Percentiles rank a stretch among this genome's conserved stretches.
These are phyloP conservation scores for Aureobasidium sp. DNA, from an alignment of 2,329 filamentous ascomycete species.

Conservation along the genomic window DNA sequence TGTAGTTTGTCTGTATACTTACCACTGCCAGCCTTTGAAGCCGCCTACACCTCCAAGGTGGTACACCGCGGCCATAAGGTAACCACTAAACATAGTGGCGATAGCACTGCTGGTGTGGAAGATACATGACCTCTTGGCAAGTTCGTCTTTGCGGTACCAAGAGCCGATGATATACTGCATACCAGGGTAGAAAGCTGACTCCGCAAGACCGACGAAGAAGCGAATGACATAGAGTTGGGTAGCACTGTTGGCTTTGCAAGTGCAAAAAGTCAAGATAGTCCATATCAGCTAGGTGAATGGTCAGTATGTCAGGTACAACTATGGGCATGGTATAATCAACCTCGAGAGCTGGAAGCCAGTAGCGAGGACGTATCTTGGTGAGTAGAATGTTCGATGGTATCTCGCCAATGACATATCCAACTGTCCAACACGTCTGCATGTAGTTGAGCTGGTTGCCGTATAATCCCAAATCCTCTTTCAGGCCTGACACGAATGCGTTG, in stretches of 20 bases:
- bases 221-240: constrained; percentile 41
- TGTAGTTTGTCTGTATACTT: background rate
- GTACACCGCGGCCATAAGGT: constrained; percentile 21
- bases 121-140: constrained; percentile 47
- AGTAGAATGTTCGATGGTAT: constrained; percentile 41
- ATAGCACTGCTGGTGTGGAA: constrained; percentile 44
- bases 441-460: constrained; percentile 51
- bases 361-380: background rate
- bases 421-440: constrained; percentile 51
- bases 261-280: constrained; percentile 42
- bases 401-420: constrained; percentile 52
- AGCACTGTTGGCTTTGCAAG: background rate
- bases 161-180: constrained; percentile 47
- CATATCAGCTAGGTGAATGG: constrained; percentile 26
- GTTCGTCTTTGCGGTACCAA: constrained; percentile 46
- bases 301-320: background rate
- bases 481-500: background rate
- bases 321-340: background rate
- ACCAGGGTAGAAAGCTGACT: constrained; percentile 46
- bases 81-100: constrained; percentile 44
- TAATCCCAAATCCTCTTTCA: constrained; percentile 42
- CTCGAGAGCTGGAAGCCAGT: background rate
- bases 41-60: background rate
- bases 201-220: constrained; percentile 45
- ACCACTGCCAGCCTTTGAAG: background rate